A percentile compares a stretch with the other conserved stretches of the same genome.
phyloP scores from a whole-genome alignment of 805 yeast genomes.

The Clavispora fructus region DNA sequence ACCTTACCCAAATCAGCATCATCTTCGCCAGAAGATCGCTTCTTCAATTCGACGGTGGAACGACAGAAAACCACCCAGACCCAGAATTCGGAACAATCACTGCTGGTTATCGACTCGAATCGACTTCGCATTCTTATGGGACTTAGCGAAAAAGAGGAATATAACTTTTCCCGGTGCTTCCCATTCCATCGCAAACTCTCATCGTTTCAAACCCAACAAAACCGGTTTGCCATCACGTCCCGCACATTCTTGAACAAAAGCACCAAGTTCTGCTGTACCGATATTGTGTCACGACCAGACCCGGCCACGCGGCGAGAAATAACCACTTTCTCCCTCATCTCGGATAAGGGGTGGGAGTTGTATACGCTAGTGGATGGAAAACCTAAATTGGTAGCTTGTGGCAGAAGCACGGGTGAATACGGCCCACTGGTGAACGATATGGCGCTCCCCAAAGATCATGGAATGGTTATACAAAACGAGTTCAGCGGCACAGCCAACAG shows the following conservation, averaged over 20 bases:
- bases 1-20: not conserved
- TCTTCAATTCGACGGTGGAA: not conserved
- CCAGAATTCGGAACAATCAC: constrained; percentile 1
- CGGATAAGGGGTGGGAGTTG: constrained; percentile 71
- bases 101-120: not conserved
- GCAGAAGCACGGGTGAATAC: constrained; percentile 63
- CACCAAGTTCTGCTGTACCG: constrained; percentile 24
- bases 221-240: constrained; percentile 24
- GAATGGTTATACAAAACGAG: constrained; percentile 26
- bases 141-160: constrained; percentile 46
- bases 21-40: not conserved
- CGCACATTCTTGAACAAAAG: constrained; percentile 21
- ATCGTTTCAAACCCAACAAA: constrained; percentile 52
- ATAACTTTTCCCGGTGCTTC: constrained; percentile 69
- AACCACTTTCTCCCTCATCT: constrained; percentile 58
- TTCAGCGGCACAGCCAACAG: constrained; percentile 10
- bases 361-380: constrained; percentile 40
- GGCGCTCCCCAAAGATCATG: constrained; percentile 16
- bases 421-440: constrained; percentile 40
- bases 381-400: constrained; percentile 63
- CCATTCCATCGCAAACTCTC: constrained; percentile 68
- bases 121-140: not conserved
- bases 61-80: not conserved
- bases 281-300: constrained; percentile 28
- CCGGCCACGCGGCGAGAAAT: constrained; percentile 48